These are phyloP conservation scores for Puccinia horiana DNA, from an alignment of 1,284 basidiomycete genomes.

Conservation along the genomic window DNA sequence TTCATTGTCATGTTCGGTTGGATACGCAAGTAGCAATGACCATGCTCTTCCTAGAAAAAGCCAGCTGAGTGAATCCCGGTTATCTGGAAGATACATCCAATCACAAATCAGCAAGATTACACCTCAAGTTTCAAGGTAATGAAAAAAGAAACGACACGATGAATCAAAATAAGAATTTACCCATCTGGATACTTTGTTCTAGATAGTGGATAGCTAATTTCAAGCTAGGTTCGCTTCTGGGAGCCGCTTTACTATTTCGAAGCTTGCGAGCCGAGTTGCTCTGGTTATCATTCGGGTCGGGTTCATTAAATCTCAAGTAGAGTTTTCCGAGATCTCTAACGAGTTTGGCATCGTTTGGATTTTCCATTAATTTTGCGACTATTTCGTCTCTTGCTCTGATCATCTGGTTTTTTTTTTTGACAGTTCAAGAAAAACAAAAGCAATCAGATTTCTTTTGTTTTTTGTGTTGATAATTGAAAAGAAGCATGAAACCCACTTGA, in stretches of 20 bases:
- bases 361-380: conserved; percentile 21
- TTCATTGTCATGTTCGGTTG: background rate
- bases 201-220: conserved; percentile 44
- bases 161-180: background rate
- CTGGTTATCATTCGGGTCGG: conserved; percentile 12
- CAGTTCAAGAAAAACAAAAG: background rate
- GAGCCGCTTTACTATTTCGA: background rate
- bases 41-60: conserved; percentile 35
- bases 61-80: conserved; percentile 36
- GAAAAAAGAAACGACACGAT: background rate
- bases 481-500: conserved; percentile 3
- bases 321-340: conserved; percentile 37
- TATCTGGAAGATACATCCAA: conserved; percentile 12
- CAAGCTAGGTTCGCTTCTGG: conserved; percentile 38
- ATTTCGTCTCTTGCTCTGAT: conserved; percentile 30
- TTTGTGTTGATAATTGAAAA: background rate
- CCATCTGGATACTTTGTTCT: conserved; percentile 41
- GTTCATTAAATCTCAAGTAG: conserved; percentile 33
- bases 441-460: background rate
- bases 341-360: conserved; percentile 24
- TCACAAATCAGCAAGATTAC: background rate
- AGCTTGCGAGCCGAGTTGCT: background rate
- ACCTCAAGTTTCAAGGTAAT: background rate
- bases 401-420: conserved; percentile 12
- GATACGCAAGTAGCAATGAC: conserved; percentile 27